A percentile compares a stretch with the other conserved stretches of the same genome.
Evolutionary conservation across 2,329 filamentous ascomycete genomes (phyloP).

Genomic region (Pseudocercospora cruenta): DNA sequence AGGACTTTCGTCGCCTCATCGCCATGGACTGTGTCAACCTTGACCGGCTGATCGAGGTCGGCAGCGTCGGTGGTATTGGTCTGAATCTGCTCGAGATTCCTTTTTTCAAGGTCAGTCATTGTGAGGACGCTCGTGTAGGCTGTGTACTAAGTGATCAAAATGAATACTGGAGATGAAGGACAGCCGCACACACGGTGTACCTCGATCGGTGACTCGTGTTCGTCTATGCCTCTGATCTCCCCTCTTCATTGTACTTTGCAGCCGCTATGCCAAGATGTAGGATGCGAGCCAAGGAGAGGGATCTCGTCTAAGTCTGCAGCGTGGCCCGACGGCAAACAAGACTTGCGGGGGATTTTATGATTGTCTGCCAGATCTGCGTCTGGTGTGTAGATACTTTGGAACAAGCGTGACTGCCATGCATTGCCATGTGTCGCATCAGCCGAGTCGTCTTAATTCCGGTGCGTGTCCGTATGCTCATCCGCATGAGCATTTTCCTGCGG

Average conservation of each 20-base stretch:
- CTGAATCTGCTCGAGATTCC: slow-evolving; percentile 6
- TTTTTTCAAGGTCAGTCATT: not conserved
- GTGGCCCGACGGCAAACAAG: not conserved
- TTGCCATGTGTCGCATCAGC: slow-evolving; percentile 1
- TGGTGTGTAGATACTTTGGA: not conserved
- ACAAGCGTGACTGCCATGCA: slow-evolving; percentile 6
- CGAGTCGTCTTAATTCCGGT: not conserved
- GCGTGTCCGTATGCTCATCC: not conserved
- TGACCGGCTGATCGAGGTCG: slow-evolving; percentile 10
- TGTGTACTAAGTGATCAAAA: too few species aligned
- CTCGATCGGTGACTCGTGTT: not conserved
- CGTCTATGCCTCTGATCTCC: not conserved
- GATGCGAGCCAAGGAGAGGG: not conserved
- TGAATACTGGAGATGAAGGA: too few species aligned
- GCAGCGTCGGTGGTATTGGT: slow-evolving; percentile 11
- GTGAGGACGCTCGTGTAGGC: not conserved
- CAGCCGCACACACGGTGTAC: not conserved
- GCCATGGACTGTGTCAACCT: slow-evolving; percentile 15
- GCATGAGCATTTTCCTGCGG: not conserved
- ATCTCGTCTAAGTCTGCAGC: not conserved
- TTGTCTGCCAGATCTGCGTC: not conserved
- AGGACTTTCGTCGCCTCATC: slow-evolving; percentile 19
- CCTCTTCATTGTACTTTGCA: not conserved
- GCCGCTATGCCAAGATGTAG: not conserved
- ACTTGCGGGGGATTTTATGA: not conserved